Base-by-base conservation (phyloP, 257 asterid species). In the Parsonsia alboflavescens region DNA sequence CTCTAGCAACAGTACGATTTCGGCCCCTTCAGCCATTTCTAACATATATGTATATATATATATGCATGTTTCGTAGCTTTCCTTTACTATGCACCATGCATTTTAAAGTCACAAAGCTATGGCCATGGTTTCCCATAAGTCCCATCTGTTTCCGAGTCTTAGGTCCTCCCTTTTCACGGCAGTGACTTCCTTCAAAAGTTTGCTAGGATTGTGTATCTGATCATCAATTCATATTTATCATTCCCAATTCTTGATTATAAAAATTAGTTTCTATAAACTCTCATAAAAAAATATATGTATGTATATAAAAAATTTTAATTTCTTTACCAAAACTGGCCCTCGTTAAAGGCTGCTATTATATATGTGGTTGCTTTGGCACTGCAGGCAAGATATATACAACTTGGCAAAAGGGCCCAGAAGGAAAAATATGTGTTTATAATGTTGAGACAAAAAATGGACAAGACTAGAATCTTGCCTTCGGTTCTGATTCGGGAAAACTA, bases 1-100 rank as follows among this genome's bases (percentile, higher is more conserved):
- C 42, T 3, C 48, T 68, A 6, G 41, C 72, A 26, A 56, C 33
- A 28, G 57, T 73, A 42, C 75, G 36, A n/a, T 71, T 33, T 74
- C 72, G n/a, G 68, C 76, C 56, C 28, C 70, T 39, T 61, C 42
- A 26, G 58, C 44, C 68, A 61, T 71, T 58, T 24, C 59, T 16
- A 39, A 16, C 36, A 71, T 17, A 52, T 33, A 56, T 39, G 41
- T 53, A 71, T 17, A 52, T 33, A 56, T 39, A 28, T 53, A 71
- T 80, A 76, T 68, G 26, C 85, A 79, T 83, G 89, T 80, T 82
- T 72, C 75, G 89, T 85, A 68, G 81, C 83, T 85, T 84, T 87
- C 94, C 79, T 86, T 90, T 79, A 6, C 77, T 82, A 48, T 62
- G 78, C 80, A 84, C 91, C 96, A 86, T 73, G 82, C 74, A 73